phyloP scores from a whole-genome alignment of 768 basidiomycete species.

The Lactarius sp. region DNA sequence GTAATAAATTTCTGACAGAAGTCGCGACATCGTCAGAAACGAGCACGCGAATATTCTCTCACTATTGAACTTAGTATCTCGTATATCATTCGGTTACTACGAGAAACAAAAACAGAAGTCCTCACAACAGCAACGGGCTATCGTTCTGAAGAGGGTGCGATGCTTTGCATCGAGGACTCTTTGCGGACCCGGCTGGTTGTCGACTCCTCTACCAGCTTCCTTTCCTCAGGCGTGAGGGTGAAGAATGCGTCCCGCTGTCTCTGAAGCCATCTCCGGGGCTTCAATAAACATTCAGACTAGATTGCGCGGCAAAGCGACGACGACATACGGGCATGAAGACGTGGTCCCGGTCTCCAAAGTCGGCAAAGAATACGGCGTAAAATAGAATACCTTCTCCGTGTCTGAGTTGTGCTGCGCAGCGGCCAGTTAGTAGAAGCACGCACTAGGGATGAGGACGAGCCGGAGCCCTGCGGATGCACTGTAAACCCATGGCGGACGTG shows the following conservation, averaged over 20 bases:
- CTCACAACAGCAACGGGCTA: neutral
- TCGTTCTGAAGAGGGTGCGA: neutral
- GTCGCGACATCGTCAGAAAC: neutral
- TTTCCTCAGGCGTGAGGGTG: conserved; percentile 55
- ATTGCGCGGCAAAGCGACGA: neutral
- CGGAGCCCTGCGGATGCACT: conserved; percentile 13
- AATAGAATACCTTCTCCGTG: conserved; percentile 12
- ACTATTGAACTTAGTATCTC: neutral
- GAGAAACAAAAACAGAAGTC: neutral
- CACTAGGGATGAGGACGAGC: conserved; percentile 23
- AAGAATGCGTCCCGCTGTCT: conserved; percentile 49
- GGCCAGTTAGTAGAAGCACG: neutral
- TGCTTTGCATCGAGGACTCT: neutral
- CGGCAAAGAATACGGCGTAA: conserved; percentile 27
- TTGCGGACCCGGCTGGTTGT: neutral
- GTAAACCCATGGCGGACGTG: conserved; percentile 60
- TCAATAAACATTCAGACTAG: conserved; percentile 2
- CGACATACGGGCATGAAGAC: conserved; percentile 28
- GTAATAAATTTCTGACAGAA: no score
- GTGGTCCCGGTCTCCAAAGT: conserved; percentile 28
- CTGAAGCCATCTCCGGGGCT: conserved; percentile 58
- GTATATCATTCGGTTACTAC: neutral
- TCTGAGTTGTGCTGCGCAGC: neutral
- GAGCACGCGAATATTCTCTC: neutral
- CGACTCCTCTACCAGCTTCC: conserved; percentile 33